phyloP scores from a whole-genome alignment of 2,329 filamentous ascomycete species.

The Paradendryphiella salina region DNA sequence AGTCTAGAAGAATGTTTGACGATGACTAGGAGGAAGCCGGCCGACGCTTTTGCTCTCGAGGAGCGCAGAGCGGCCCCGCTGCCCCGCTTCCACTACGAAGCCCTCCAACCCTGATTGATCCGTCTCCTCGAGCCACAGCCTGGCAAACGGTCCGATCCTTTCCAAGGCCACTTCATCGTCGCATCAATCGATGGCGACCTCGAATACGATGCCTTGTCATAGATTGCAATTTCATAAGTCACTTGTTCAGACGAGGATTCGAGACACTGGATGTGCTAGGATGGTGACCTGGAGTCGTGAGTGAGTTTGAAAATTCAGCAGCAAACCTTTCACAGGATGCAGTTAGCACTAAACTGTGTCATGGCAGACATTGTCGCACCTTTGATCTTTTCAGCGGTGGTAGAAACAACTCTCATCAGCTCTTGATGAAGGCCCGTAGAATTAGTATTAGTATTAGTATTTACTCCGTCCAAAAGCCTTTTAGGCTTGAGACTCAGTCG shows the following conservation, averaged over 20 bases:
- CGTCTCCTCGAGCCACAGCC: not conserved
- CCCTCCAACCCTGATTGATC: not conserved
- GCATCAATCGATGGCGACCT: not conserved
- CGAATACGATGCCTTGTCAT: not conserved
- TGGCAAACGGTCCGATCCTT: not conserved
- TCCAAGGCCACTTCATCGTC: not conserved
- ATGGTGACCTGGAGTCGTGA: not conserved
- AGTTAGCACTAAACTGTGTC: not conserved
- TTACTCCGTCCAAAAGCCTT: not conserved
- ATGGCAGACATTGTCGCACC: not conserved
- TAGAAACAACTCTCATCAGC: conserved; percentile 1
- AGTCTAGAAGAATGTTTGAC: no score
- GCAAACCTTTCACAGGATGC: not conserved
- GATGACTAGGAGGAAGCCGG: no score
- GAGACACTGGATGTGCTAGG: no score
- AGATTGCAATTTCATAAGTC: no score
- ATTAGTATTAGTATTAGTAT: conserved; percentile 1
- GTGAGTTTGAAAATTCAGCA: not conserved
- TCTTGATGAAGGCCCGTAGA: conserved; percentile 6
- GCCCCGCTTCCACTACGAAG: not conserved
- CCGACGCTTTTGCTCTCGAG: no score
- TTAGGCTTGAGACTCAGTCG: conserved; percentile 56
- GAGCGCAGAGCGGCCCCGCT: not conserved
- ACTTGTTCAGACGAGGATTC: not conserved
- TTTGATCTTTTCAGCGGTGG: not conserved